Conservation (phyloP, 2,329 filamentous ascomycete genomes). For the Penicillium sp. region DNA sequence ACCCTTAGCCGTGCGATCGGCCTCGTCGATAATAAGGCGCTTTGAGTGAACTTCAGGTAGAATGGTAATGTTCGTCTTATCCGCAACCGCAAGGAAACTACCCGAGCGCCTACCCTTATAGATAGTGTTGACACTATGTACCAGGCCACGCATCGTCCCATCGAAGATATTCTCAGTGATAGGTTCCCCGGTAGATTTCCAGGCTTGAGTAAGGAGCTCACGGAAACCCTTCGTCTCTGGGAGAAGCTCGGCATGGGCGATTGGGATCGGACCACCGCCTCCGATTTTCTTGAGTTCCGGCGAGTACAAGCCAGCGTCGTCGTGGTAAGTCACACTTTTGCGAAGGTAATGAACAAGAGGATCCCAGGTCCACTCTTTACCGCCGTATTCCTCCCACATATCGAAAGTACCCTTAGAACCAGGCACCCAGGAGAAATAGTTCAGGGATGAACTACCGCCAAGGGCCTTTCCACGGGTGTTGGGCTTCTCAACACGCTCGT, state of each 20-base stretch:
- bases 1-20: conserved; percentile 44
- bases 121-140: conserved; percentile 56
- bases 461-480: conserved; percentile 49
- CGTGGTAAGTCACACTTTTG: conserved; percentile 59
- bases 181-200: conserved; percentile 53
- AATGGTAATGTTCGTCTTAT: conserved; percentile 58
- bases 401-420: conserved; percentile 60
- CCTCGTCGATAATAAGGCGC: conserved; percentile 54
- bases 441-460: conserved; percentile 59
- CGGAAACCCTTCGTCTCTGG: conserved; percentile 54
- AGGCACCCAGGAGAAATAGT: conserved; percentile 66
- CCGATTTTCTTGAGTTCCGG: conserved; percentile 55
- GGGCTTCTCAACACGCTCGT: conserved; percentile 55
- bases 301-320: conserved; percentile 51
- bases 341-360: conserved; percentile 52
- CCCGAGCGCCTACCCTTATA: conserved; percentile 57
- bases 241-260: conserved; percentile 58
- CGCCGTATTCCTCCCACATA: conserved; percentile 49
- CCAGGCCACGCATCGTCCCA: conserved; percentile 56
- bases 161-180: conserved; percentile 58
- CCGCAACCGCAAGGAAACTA: conserved; percentile 52
- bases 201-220: conserved; percentile 49
- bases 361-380: conserved; percentile 58
- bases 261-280: conserved; percentile 51
- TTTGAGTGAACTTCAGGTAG: conserved; percentile 53